Evolutionary conservation across 768 basidiomycete genomes (phyloP), one percentile per base, ranked within the genome.

Genomic region (Mycena haematopus): DNA sequence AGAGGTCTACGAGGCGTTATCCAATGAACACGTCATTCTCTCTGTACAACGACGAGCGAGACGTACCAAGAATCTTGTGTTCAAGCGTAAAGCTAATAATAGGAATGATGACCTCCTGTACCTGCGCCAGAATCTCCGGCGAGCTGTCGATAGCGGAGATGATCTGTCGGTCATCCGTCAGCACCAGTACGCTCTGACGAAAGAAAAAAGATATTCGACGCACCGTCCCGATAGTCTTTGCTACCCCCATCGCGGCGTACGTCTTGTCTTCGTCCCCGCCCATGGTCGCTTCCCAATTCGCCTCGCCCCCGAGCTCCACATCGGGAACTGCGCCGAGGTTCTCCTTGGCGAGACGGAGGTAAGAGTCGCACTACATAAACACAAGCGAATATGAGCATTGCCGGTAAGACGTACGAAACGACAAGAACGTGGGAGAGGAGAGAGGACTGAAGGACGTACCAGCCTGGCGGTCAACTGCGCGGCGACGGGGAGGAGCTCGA

Each of bases 191-290:
- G 6, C 29, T n/a, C 38, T 11, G 9, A 50, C 52, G 52, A 61
- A 60, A 17, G n/a, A 58, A 22, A 24, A 27, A 33, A n/a, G 7
- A n/a, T 8, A 45, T 22, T 19, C 27, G 74, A 45, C 87, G 42
- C 62, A 90, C 92, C 17, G 92, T 92, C 59, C 83, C 80, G 67
- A 95, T 91, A 14, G 93, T 94, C 81, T 93, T 93, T 1, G 91
- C 84, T 29, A 94, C 83, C 47, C 91, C 91, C 90, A 94, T 94
- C 19, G 92, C 90, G 19, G 91, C 88, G 63, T 92, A 91, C 1
- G 89, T 87, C 80, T 95, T 95, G 74, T 95, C 92, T 56, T 93
- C 91, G 56, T 91, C 89, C n/a, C 72, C 78, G 44, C 85, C 84
- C 14, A 88, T 72, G 44, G 85, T 64, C 3, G 81, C 68, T 29